phyloP scores from a whole-genome alignment of 1,139 yeast genomes.

The Diutina ranongensis region DNA sequence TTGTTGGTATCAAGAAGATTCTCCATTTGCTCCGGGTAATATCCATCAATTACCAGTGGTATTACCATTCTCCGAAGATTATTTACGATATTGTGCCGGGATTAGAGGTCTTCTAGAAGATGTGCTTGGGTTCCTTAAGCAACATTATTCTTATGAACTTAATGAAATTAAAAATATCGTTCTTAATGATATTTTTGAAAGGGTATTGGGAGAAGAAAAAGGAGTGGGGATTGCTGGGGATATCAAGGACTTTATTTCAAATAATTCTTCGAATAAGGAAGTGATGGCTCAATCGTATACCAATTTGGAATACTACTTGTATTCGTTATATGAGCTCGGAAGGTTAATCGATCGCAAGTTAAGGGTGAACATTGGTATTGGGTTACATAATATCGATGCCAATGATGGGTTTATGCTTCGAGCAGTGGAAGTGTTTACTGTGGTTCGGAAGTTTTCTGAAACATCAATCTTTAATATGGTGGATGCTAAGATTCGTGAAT shows the following conservation, averaged over 20 bases:
- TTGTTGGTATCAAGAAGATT: conserved; percentile 60
- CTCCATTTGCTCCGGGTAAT: conserved; percentile 29
- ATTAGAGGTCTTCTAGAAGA: conserved; percentile 54
- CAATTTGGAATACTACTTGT: conserved; percentile 75
- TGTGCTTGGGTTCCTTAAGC: conserved; percentile 51
- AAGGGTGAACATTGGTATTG: conserved; percentile 42
- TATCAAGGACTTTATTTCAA: conserved; percentile 47
- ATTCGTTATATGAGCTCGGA: conserved; percentile 48
- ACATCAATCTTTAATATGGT: conserved; percentile 69
- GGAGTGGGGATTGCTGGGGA: conserved; percentile 55
- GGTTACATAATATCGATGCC: conserved; percentile 28
- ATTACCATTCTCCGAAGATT: conserved; percentile 82
- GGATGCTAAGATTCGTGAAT: conserved; percentile 67
- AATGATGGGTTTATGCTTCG: conserved; percentile 28
- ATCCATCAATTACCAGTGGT: conserved; percentile 45
- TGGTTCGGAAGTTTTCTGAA: conserved; percentile 67
- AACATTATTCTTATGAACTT: conserved; percentile 44
- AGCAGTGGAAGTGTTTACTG: conserved; percentile 40
- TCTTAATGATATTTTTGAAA: conserved; percentile 55
- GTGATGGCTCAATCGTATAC: conserved; percentile 83
- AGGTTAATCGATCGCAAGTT: conserved; percentile 29
- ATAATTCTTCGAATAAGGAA: conserved; percentile 66
- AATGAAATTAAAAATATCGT: conserved; percentile 35
- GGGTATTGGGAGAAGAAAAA: conserved; percentile 41
- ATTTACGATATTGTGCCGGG: conserved; percentile 75